Evolutionary conservation across 2,329 filamentous ascomycete species (phyloP).

Genomic region (Anthostomella pinea): DNA sequence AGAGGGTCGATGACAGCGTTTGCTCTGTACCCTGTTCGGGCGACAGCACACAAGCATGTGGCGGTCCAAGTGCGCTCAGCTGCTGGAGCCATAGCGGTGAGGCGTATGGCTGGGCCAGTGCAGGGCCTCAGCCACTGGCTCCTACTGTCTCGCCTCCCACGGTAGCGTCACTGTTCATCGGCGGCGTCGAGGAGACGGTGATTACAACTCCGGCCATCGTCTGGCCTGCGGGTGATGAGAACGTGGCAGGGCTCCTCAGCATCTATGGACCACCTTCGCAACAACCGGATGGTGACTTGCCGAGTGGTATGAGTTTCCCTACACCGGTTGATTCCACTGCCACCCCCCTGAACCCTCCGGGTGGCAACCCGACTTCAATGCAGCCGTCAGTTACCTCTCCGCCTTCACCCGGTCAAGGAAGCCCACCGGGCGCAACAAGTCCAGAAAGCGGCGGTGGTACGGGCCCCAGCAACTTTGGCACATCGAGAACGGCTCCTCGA

Average conservation of each 20-base stretch:
- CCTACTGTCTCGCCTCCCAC: constrained; percentile 24
- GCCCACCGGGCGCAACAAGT: constrained; percentile 5
- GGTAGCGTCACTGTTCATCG: constrained; percentile 21
- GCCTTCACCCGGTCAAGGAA: constrained; percentile 15
- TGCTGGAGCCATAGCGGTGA: constrained; percentile 41
- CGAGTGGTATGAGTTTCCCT: constrained; percentile 15
- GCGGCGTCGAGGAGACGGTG: constrained; percentile 25
- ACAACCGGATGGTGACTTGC: constrained; percentile 24
- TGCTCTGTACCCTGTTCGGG: constrained; percentile 52
- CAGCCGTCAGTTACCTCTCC: constrained; percentile 6
- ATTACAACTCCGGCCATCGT: constrained; percentile 23
- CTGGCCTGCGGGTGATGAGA: constrained; percentile 20
- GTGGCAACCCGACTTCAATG: constrained; percentile 10
- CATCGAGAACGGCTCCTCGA: neutral
- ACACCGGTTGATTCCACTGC: constrained; percentile 4
- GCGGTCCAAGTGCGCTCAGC: constrained; percentile 45
- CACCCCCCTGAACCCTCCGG: constrained; percentile 8
- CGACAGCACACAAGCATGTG: constrained; percentile 46
- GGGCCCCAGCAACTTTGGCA: constrained; percentile 1
- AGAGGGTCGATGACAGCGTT: constrained; percentile 40
- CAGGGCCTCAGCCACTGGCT: constrained; percentile 25
- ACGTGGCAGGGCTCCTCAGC: constrained; percentile 18
- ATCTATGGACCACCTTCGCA: constrained; percentile 20
- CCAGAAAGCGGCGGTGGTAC: no score
- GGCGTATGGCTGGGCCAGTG: constrained; percentile 31